Evolutionary conservation across 805 yeast genomes (phyloP).

Genomic region (Metschnikowia continentalis): DNA sequence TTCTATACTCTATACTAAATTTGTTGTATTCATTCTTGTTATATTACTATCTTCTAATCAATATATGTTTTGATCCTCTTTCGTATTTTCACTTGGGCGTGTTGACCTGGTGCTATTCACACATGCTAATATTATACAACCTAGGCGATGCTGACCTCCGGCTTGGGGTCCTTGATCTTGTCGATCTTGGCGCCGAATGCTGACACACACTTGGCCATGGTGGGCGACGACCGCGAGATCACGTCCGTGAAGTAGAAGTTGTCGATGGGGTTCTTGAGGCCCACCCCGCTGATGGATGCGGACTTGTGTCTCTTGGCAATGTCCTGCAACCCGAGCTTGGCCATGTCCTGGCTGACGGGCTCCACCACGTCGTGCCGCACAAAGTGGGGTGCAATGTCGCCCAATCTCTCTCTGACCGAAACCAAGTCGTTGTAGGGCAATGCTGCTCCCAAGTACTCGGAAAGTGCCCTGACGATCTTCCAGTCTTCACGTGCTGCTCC

Average conservation of each 20-base stretch:
- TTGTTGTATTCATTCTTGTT: too few relatives aligned
- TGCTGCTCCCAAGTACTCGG: slow-evolving; percentile 67
- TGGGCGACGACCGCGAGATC: slow-evolving; percentile 80
- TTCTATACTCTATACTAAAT: too few relatives aligned
- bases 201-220: slow-evolving; percentile 84
- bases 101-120: slow-evolving; percentile 4
- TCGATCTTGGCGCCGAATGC: slow-evolving; percentile 66
- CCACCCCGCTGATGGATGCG: slow-evolving; percentile 35
- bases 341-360: slow-evolving; percentile 55
- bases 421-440: slow-evolving; percentile 74
- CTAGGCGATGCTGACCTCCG: slow-evolving; percentile 30
- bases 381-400: slow-evolving; percentile 77
- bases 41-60: too few relatives aligned
- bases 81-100: too few relatives aligned
- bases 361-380: slow-evolving; percentile 72
- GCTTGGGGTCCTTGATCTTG: slow-evolving; percentile 48
- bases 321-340: slow-evolving; percentile 52
- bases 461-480: slow-evolving; percentile 79
- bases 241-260: slow-evolving; percentile 88
- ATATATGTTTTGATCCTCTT: too few relatives aligned
- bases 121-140: slow-evolving; percentile 10
- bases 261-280: slow-evolving; percentile 66
- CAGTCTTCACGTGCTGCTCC: slow-evolving; percentile 91
- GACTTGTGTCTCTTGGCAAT: slow-evolving; percentile 35
- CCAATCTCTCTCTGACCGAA: slow-evolving; percentile 64